Base-by-base conservation (phyloP, 345 rosid genomes). In the Microcos paniculata region DNA sequence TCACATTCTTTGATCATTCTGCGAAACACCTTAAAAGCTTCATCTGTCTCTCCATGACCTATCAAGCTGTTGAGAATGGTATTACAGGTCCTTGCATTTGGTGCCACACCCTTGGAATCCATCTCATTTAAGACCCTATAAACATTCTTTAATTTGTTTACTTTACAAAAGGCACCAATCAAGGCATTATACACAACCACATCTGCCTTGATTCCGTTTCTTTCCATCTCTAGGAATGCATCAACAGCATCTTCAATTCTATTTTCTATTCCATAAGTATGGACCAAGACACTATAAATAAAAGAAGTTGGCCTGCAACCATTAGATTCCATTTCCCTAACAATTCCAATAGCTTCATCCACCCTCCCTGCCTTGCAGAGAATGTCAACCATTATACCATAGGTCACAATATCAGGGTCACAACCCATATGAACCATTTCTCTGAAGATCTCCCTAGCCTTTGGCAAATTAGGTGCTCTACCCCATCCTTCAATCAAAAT, bases 401-500 rank as follows among this genome's bases (percentile, higher is more conserved):
- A 92, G 0, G 98, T 94, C 78, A 92, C 98, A 64, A 91, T 85
- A 85, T 94, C 98, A 5, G 97, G 98, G 21, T 80, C 33, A 70
- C 98, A 94, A 40, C 95, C 94, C 19, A 62, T 65, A 19, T 84
- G 77, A 43, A 88, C 79, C 98, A 92, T 94, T 71, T 90, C 97
- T 70, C 83, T 70, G 67, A 90, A 94, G 73, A 87, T 81, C 78
- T 89, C 94, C 81, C 98, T 87, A 0, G 97, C 97, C 84, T 88
- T 94, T 4, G 95, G 94, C 73, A 94, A 82, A 64, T 94, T 92
- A 0, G 98, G 98, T 62, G 85, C 91, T 76, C 84, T 92, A 28
- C 98, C 98, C 98, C 98, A 94, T 31, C 97, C 98, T 24, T 86
- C 94, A 80, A 92, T 80, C 89, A 94, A 75, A 81, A 94, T 91